Evolutionary conservation across 768 basidiomycete species (phyloP).

Genomic region (Leccinum disarticulatum): DNA sequence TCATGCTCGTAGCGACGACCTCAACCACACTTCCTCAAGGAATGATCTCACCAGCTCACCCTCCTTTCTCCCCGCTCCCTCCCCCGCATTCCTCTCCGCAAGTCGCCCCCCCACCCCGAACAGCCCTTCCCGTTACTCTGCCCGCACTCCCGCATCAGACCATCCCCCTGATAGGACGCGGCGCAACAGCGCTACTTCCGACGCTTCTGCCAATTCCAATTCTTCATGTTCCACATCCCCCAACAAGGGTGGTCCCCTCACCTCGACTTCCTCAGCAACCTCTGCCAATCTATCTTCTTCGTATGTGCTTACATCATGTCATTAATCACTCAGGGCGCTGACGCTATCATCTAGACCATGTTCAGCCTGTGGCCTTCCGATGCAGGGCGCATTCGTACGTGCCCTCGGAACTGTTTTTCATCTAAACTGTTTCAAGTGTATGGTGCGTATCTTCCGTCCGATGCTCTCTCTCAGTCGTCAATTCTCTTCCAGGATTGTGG

Average conservation of each 20-base stretch:
- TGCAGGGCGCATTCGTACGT: constrained; percentile 96
- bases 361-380: constrained; percentile 72
- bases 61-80: constrained; percentile 41
- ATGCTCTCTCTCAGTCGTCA: not conserved
- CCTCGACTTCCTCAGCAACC: constrained; percentile 52
- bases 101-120: constrained; percentile 64
- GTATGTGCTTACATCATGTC: constrained; percentile 42
- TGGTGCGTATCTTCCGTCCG: constrained; percentile 55
- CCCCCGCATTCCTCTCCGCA: constrained; percentile 47
- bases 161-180: constrained; percentile 50
- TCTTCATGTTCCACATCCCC: constrained; percentile 45
- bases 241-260: constrained; percentile 44
- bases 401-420: constrained; percentile 94
- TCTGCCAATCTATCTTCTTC: constrained; percentile 57
- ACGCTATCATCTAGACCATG: constrained; percentile 50
- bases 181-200: constrained; percentile 47
- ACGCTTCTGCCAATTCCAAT: constrained; percentile 55
- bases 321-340: constrained; percentile 9
- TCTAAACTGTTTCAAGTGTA: constrained; percentile 97
- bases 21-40: constrained; percentile 48
- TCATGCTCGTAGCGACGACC: constrained; percentile 67
- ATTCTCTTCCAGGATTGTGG: constrained; percentile 76
- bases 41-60: constrained; percentile 13
- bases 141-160: constrained; percentile 53
- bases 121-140: constrained; percentile 42